Evolutionary conservation across 495 filamentous ascomycete species (phyloP).

Genomic region (Cercophora samala): DNA sequence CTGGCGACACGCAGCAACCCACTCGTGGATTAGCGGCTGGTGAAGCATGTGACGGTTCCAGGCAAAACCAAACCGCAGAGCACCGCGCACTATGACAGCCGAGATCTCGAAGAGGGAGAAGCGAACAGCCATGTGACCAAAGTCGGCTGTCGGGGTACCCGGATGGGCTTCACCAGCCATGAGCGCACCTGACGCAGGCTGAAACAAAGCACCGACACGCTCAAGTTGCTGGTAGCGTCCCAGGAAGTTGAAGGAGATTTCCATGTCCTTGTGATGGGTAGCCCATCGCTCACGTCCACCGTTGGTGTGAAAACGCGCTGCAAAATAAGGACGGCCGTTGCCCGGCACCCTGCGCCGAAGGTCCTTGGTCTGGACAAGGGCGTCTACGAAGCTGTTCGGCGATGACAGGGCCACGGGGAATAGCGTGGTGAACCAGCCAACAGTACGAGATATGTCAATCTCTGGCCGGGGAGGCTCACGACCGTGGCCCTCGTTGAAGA

Average conservation of each 20-base stretch:
- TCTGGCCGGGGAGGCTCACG: constrained; percentile 23
- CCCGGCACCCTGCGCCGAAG: constrained; percentile 20
- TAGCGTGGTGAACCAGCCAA: constrained; percentile 34
- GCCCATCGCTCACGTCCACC: constrained; percentile 31
- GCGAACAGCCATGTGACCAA: constrained; percentile 37
- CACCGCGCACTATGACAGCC: constrained; percentile 41
- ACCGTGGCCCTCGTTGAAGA: constrained; percentile 41
- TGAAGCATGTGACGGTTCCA: constrained; percentile 56
- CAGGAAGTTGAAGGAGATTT: constrained; percentile 62
- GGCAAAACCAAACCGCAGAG: constrained; percentile 53
- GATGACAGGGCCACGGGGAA: constrained; percentile 21
- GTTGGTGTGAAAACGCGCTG: constrained; percentile 37
- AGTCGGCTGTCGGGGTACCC: constrained; percentile 40
- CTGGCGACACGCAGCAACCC: constrained; percentile 49
- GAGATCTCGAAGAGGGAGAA: constrained; percentile 58
- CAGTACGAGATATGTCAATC: constrained; percentile 27
- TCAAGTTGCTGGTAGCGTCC: constrained; percentile 61
- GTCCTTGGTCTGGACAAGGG: constrained; percentile 26
- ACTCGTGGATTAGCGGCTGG: constrained; percentile 45
- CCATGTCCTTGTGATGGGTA: constrained; percentile 46
- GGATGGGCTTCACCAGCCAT: constrained; percentile 28
- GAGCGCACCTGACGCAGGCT: constrained; percentile 30
- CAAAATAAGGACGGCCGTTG: constrained; percentile 27
- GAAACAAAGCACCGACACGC: constrained; percentile 52
- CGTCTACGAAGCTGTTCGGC: constrained; percentile 15